Evolutionary conservation across 371 early-diverging fungal species (phyloP).

Genomic region (Mucor lusitanicus): DNA sequence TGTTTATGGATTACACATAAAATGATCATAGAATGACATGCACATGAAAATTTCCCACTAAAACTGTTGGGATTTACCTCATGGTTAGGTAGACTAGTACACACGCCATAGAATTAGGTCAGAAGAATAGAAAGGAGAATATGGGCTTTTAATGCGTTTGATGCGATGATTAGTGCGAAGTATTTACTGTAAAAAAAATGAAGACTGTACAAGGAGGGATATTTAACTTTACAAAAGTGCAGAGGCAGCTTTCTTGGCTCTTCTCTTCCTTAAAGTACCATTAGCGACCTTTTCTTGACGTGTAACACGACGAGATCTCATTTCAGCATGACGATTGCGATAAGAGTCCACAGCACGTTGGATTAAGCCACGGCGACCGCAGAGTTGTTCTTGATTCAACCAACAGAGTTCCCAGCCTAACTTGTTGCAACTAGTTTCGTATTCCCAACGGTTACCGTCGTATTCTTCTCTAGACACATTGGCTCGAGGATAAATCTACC

Average conservation of each 20-base stretch:
- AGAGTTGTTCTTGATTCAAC: conserved; percentile 74
- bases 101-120: background rate
- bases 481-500: conserved; percentile 80
- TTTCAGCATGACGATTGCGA: conserved; percentile 75
- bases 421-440: conserved; percentile 86
- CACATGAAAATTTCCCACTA: background rate
- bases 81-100: background rate
- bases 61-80: background rate
- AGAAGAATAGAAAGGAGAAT: background rate
- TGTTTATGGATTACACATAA: background rate
- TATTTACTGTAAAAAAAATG: background rate
- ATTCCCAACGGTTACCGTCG: conserved; percentile 86
- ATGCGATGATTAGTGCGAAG: background rate
- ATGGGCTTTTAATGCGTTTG: background rate
- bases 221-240: background rate
- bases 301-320: conserved; percentile 72
- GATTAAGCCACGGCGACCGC: conserved; percentile 83
- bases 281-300: conserved; percentile 74
- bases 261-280: conserved; percentile 65
- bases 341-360: conserved; percentile 92
- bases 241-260: conserved; percentile 23
- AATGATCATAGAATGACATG: background rate
- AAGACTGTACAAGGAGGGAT: background rate
- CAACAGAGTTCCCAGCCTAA: conserved; percentile 87
- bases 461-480: conserved; percentile 64